Conservation (phyloP, 116 monocot species). For the Zostera marina region DNA sequence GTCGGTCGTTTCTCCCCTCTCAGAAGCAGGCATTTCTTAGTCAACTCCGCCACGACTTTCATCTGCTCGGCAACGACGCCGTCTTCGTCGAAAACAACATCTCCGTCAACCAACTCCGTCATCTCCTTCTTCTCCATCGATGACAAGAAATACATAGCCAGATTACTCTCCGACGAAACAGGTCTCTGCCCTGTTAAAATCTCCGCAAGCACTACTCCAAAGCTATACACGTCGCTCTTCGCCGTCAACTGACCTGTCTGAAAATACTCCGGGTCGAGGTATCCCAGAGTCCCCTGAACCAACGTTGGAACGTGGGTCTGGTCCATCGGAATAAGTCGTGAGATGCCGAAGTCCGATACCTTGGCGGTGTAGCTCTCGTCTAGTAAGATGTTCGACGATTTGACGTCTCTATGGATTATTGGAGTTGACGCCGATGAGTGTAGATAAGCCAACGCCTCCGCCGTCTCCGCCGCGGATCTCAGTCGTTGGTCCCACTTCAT, state of each 20-base stretch:
- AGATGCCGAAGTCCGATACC: conserved; percentile 29
- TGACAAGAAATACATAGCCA: conserved; percentile 17
- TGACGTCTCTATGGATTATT: conserved; percentile 38
- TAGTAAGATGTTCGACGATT: conserved; percentile 32
- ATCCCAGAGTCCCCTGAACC: conserved; percentile 40
- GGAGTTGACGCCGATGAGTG: conserved; percentile 26
- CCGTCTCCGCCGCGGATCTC: conserved; percentile 21
- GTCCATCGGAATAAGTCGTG: conserved; percentile 19
- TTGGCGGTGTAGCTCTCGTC: conserved; percentile 21
- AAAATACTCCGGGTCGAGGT: conserved; percentile 39
- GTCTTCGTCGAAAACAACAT: conserved; percentile 2
- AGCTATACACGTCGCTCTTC: conserved; percentile 44
- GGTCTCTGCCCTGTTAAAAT: conserved; percentile 23
- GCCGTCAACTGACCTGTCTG: conserved; percentile 26
- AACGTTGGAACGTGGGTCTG: conserved; percentile 13
- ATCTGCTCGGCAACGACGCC: conserved; percentile 9
- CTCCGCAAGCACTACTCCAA: conserved; percentile 34
- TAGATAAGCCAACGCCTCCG: conserved; percentile 30
- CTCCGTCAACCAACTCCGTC: conserved; percentile 13
- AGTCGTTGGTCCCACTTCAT: conserved; percentile 6
- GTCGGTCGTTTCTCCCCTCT: conserved; percentile 17
- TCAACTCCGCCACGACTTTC: conserved; percentile 10
- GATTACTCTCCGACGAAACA: conserved; percentile 6
- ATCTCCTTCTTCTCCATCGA: conserved; percentile 13
- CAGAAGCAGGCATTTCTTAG: conserved; percentile 12